Evolutionary conservation across 2,329 filamentous ascomycete genomes (phyloP), one percentile per base, ranked within the genome.

Genomic region (Talaromyces funiculosus): DNA sequence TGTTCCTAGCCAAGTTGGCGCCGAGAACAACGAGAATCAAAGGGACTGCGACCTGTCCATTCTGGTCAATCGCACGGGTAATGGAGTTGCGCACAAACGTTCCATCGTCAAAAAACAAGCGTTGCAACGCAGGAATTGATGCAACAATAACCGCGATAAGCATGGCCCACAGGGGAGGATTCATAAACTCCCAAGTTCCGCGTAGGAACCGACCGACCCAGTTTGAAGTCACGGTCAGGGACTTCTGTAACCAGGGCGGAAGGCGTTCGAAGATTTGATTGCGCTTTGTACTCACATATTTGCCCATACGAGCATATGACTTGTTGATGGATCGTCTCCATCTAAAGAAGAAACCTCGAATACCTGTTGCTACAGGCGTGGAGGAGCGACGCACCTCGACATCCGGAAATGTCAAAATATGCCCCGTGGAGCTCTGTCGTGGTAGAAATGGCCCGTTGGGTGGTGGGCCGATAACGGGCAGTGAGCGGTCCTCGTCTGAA

Each of bases 111-210:
- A 97, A 99, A 79, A 99, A 97, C 18, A 94, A 78, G 42, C 82
- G 80, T 73, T 99, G 93, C 7, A 99, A 82, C 1, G 80, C 71
- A 0, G 94, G 94, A 5, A 97, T 84, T 0, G 92, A 96, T 2
- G 94, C 94, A 5, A 99, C 90, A 55, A 96, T 77, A 49, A 97
- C 87, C n/a, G 94, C 90, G 40, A 87, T 80, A 35, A 97, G 79
- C 94, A 99, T 97, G 31, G 94, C 92, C 92, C 92, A 97, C 26
- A 99, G 86, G 0, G 94, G 94, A 43, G 94, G 93, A 75, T 97
- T 97, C 93, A 99, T 97, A 74, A 97, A 96, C 53, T 90, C 89
- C 89, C 90, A 94, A 12, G 92, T 72, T 57, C 92, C 92, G 53
- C 76, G 77, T 66, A 84, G 75, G 67, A 90, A 87, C 64, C 73